Evolutionary conservation across 2,329 filamentous ascomycete genomes (phyloP).

Genomic region (Fusarium globosum): DNA sequence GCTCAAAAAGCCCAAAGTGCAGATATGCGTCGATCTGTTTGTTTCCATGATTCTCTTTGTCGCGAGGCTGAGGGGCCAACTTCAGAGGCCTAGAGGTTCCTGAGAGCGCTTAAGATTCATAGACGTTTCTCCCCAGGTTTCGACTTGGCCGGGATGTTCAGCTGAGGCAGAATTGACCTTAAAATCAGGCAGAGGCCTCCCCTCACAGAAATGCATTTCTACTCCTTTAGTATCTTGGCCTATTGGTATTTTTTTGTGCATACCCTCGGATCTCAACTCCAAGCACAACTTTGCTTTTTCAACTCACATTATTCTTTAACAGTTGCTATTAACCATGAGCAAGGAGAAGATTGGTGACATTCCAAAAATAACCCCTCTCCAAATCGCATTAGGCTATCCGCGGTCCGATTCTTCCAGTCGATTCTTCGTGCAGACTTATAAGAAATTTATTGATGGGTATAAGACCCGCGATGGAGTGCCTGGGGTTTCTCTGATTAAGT

Average conservation of each 20-base stretch:
- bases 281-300: accelerated
- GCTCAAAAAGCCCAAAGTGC: accelerated
- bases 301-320: background rate
- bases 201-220: background rate
- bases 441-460: background rate
- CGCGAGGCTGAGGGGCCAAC: background rate
- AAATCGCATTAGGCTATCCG: background rate
- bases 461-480: accelerated
- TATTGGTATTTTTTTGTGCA: no score
- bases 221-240: background rate
- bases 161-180: background rate
- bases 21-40: background rate
- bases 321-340: background rate
- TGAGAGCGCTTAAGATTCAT: background rate
- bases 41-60: background rate
- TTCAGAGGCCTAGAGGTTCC: background rate
- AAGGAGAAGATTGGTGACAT: background rate
- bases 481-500: background rate
- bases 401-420: background rate
- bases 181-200: background rate
- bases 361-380: background rate
- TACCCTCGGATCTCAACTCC: no score
- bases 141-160: background rate
- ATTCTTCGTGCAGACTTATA: background rate
- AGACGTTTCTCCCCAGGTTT: background rate